phyloP scores from a whole-genome alignment of 1,139 yeast species.

The Lodderomyces metapsilosis region DNA sequence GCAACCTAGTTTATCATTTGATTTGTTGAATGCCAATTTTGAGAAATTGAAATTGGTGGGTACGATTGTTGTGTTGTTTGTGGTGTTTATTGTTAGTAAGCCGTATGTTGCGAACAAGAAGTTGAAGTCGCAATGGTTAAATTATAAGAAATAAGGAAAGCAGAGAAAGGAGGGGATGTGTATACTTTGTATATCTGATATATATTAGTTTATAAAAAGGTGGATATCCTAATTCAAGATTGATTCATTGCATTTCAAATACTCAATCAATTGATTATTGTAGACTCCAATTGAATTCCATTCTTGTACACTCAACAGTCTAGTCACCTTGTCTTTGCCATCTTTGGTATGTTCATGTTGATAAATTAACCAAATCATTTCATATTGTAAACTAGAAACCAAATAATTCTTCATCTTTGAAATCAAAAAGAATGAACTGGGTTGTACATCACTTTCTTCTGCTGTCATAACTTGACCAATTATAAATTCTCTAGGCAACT shows the following conservation, averaged over 20 bases:
- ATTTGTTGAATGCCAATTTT: constrained; percentile 65
- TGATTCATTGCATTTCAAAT: constrained; percentile 16
- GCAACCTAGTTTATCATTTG: constrained; percentile 84
- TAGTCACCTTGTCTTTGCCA: not conserved
- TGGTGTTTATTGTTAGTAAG: constrained; percentile 43
- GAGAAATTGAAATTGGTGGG: constrained; percentile 61
- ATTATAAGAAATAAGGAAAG: constrained; percentile 12
- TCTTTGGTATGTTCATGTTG: constrained; percentile 15
- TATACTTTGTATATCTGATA: constrained; percentile 7
- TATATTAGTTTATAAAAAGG: too few species aligned
- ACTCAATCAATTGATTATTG: constrained; percentile 21
- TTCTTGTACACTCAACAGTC: constrained; percentile 12
- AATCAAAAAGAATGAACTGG: constrained; percentile 26
- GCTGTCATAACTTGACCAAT: constrained; percentile 6
- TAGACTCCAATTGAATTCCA: constrained; percentile 25
- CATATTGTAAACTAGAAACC: constrained; percentile 40
- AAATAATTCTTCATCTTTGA: constrained; percentile 38
- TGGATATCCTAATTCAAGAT: constrained; percentile 8
- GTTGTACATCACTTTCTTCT: not conserved
- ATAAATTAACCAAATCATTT: constrained; percentile 42
- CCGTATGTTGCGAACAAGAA: constrained; percentile 60
- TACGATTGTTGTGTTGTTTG: constrained; percentile 56
- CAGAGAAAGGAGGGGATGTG: not conserved
- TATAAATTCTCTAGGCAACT: constrained; percentile 14
- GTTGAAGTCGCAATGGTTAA: constrained; percentile 37